phyloP scores from a whole-genome alignment of 192 early-diverging fungal genomes.

The Coemansia reversa region DNA sequence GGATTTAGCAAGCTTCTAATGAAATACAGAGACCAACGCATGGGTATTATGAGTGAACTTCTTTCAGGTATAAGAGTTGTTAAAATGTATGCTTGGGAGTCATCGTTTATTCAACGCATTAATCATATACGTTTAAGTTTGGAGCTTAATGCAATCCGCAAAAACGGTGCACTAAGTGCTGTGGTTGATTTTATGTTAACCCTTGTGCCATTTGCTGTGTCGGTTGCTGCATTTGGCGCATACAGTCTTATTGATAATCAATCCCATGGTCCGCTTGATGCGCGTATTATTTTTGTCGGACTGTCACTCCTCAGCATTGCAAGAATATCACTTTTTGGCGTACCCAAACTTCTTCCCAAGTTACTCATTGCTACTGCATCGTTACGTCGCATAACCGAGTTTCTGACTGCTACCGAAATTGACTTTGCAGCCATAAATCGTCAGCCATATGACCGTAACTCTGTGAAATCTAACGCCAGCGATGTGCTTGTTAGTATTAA shows the following conservation, averaged over 20 bases:
- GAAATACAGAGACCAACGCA: conserved; percentile 60
- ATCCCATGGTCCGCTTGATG: conserved; percentile 39
- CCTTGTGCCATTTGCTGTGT: conserved; percentile 35
- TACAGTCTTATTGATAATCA: conserved; percentile 25
- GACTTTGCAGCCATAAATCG: conserved; percentile 27
- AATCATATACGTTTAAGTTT: conserved; percentile 24
- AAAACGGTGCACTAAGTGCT: conserved; percentile 21
- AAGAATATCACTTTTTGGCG: conserved; percentile 23
- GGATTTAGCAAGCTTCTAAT: conserved; percentile 81
- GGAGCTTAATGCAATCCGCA: conserved; percentile 33
- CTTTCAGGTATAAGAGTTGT: conserved; percentile 62
- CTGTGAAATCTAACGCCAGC: not conserved
- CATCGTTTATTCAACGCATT: conserved; percentile 31
- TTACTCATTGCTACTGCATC: conserved; percentile 36
- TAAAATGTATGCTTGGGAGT: conserved; percentile 71
- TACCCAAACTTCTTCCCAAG: conserved; percentile 17
- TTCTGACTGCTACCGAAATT: conserved; percentile 37
- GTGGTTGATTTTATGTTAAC: conserved; percentile 29
- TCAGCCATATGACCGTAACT: conserved; percentile 32
- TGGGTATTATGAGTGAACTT: conserved; percentile 65
- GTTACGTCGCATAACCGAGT: conserved; percentile 25
- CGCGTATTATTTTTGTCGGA: conserved; percentile 44
- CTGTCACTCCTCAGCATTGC: conserved; percentile 44
- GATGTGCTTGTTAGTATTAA: conserved; percentile 26
- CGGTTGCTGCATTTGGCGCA: conserved; percentile 35